These are phyloP conservation scores for Calonectria multiphialidica DNA, from an alignment of 2,329 filamentous ascomycete genomes.

Conservation along the genomic window DNA sequence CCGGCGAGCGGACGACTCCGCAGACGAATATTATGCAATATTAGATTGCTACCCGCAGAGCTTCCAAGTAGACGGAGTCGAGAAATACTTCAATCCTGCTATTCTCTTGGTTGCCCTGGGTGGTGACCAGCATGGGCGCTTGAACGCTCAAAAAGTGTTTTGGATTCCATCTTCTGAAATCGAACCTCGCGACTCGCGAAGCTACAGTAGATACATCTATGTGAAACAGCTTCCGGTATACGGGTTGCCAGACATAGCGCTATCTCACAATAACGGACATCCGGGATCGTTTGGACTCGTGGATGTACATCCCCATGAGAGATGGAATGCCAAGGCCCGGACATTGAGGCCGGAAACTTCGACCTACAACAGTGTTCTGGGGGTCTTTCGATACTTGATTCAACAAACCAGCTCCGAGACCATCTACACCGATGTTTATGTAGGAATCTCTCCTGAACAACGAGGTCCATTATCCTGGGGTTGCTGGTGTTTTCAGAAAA, in stretches of 20 bases:
- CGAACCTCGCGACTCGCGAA: neutral
- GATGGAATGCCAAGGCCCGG: neutral
- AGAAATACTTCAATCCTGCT: neutral
- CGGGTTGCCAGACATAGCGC: neutral
- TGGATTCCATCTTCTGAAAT: neutral
- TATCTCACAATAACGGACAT: neutral
- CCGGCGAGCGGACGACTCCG: neutral
- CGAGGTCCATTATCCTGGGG: neutral
- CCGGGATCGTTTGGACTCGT: neutral
- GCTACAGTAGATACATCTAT: neutral
- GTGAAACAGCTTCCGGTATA: neutral
- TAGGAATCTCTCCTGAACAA: neutral
- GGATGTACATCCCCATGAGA: neutral
- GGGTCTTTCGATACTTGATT: neutral
- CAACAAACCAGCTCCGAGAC: neutral
- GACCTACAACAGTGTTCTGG: neutral
- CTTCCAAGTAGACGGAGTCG: neutral
- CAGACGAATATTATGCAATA: neutral
- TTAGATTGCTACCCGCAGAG: neutral
- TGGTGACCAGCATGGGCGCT: neutral
- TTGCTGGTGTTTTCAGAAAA: neutral
- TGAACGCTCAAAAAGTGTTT: neutral
- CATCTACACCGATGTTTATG: neutral
- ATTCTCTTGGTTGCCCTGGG: neutral
- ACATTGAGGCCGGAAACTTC: neutral